Evolutionary conservation across 1,284 basidiomycete genomes (phyloP).

Genomic region (Schizopora paradoxa): DNA sequence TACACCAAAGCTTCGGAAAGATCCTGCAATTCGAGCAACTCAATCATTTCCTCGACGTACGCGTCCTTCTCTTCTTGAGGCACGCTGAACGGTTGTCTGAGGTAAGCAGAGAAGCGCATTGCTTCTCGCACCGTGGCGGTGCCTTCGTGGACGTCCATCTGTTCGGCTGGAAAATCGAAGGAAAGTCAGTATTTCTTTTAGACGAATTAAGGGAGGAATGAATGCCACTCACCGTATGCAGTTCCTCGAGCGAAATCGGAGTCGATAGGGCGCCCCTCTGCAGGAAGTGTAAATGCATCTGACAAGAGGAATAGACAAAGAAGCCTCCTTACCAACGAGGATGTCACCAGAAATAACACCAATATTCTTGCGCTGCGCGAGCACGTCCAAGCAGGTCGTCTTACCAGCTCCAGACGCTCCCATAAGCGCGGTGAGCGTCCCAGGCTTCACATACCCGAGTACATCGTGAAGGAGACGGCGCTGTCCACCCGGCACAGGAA

Average conservation of each 20-base stretch:
- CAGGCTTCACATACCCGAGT: conserved; percentile 87
- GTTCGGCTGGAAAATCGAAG: conserved; percentile 57
- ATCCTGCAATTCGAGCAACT: conserved; percentile 63
- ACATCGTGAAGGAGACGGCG: conserved; percentile 77
- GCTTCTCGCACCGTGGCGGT: conserved; percentile 88
- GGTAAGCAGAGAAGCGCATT: conserved; percentile 82
- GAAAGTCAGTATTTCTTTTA: not conserved
- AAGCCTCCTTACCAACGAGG: conserved; percentile 45
- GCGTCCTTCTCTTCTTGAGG: conserved; percentile 75
- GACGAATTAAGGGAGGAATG: conserved; percentile 23
- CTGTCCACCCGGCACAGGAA: conserved; percentile 66
- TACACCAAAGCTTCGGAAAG: conserved; percentile 59
- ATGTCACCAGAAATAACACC: conserved; percentile 80
- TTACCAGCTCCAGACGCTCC: conserved; percentile 80
- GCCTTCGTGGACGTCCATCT: conserved; percentile 85
- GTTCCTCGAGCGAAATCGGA: conserved; percentile 76
- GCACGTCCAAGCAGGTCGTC: conserved; percentile 82
- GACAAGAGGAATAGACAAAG: conserved; percentile 43
- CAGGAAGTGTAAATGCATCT: conserved; percentile 22
- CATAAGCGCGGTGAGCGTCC: conserved; percentile 74
- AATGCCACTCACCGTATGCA: conserved; percentile 54
- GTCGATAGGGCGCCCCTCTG: conserved; percentile 66
- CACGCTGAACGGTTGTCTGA: conserved; percentile 77
- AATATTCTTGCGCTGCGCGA: conserved; percentile 84
- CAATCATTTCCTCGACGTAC: conserved; percentile 76